Conservation (phyloP, 257 asterid species). For the Phtheirospermum japonicum region DNA sequence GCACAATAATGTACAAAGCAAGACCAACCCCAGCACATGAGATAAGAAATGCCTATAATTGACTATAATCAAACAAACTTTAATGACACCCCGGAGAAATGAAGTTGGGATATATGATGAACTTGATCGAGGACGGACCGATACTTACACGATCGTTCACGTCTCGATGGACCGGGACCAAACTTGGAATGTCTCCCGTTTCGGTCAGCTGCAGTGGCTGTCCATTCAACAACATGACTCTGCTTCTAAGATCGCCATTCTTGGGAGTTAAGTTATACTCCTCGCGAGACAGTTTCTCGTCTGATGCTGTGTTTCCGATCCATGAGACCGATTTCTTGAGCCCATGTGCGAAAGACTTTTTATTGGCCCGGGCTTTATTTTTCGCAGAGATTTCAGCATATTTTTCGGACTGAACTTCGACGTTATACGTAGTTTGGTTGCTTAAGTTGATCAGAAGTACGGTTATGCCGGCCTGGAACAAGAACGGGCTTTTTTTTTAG, state of each 20-base stretch:
- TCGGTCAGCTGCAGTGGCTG: conserved; percentile 41
- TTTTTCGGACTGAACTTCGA: conserved; percentile 43
- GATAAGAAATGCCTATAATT: neutral
- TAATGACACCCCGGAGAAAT: conserved; percentile 54
- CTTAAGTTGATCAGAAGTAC: conserved; percentile 77
- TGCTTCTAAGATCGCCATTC: conserved; percentile 52
- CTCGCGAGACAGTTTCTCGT: neutral
- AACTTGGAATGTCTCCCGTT: conserved; percentile 47
- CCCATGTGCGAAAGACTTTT: conserved; percentile 34
- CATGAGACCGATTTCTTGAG: conserved; percentile 65
- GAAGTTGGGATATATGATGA: conserved; percentile 63
- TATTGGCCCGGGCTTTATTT: conserved; percentile 23
- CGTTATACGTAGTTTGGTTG: conserved; percentile 46
- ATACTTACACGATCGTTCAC: conserved; percentile 41
- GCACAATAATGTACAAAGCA: neutral
- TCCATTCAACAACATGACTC: conserved; percentile 59
- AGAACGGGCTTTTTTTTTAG: neutral
- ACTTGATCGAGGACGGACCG: conserved; percentile 36
- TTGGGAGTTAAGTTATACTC: conserved; percentile 39
- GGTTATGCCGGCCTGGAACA: conserved; percentile 68
- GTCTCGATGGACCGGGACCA: conserved; percentile 40
- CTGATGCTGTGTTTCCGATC: conserved; percentile 59
- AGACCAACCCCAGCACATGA: neutral
- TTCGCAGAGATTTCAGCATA: conserved; percentile 12
- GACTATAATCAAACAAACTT: neutral